These are phyloP conservation scores for Mucor velutinosus DNA, from an alignment of 371 early-diverging fungal genomes.

Conservation along the genomic window DNA sequence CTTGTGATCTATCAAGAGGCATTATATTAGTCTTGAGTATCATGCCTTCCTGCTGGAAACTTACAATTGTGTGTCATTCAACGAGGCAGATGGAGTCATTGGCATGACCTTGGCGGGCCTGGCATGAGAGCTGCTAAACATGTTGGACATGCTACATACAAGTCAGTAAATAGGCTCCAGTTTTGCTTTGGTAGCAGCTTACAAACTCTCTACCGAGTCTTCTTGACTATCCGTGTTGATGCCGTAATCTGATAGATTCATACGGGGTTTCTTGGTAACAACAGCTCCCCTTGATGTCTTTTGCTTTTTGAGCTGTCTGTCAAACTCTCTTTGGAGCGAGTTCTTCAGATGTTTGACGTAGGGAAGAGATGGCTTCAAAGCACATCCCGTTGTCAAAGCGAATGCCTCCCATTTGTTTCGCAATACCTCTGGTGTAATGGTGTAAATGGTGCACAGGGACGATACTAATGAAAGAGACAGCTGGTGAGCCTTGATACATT, in stretches of 20 bases:
- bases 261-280: constrained; percentile 9
- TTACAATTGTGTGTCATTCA: constrained; percentile 22
- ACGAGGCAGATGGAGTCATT: neutral
- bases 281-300: constrained; percentile 8
- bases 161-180: neutral
- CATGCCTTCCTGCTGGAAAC: neutral
- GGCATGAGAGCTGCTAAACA: neutral
- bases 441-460: constrained; percentile 40
- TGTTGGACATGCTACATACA: neutral
- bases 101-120: constrained; percentile 6
- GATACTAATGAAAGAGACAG: neutral
- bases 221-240: constrained; percentile 5
- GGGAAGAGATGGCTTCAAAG: constrained; percentile 28
- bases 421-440: constrained; percentile 36
- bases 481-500: neutral
- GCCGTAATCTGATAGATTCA: constrained; percentile 27
- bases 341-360: constrained; percentile 31
- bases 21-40: neutral
- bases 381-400: constrained; percentile 28
- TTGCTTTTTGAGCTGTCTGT: constrained; percentile 26
- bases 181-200: neutral
- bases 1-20: constrained; percentile 1
- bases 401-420: constrained; percentile 55
- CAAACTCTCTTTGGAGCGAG: constrained; percentile 39
- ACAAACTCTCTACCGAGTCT: constrained; percentile 10